Percentiles rank a stretch among this genome's conserved stretches.
These are phyloP conservation scores for Suillus placidus DNA, from an alignment of 768 basidiomycete species.

Conservation along the genomic window DNA sequence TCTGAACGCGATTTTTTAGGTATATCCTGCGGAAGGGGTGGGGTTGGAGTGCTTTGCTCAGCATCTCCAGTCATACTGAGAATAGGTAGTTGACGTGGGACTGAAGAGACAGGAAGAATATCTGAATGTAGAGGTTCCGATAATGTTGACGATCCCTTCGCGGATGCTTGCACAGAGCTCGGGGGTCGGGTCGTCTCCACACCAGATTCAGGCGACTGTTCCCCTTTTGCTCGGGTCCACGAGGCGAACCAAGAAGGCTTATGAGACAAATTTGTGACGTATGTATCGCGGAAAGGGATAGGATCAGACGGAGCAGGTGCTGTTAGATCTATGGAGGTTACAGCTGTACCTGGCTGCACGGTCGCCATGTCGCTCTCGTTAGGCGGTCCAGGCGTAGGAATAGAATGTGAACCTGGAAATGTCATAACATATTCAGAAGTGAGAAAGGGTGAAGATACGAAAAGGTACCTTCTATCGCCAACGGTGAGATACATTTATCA, in stretches of 20 bases:
- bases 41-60: neutral
- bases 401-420: neutral
- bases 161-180: neutral
- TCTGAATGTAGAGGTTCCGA: neutral
- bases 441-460: neutral
- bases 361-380: neutral
- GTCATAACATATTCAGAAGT: neutral
- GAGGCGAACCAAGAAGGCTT: constrained; percentile 2
- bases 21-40: neutral
- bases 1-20: neutral
- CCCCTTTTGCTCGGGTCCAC: constrained; percentile 1
- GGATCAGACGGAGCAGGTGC: neutral
- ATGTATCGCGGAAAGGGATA: neutral
- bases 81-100: neutral
- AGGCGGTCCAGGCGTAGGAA: neutral
- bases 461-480: constrained; percentile 19
- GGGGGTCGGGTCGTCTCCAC: neutral
- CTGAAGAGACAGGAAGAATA: neutral
- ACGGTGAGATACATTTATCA: constrained; percentile 8
- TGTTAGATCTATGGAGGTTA: neutral
- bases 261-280: neutral
- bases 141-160: neutral
- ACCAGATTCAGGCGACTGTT: neutral
- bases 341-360: neutral
- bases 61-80: neutral